A percentile compares a stretch with the other conserved stretches of the same genome.
Evolutionary conservation across 208 protist genomes (phyloP).

Genomic region (Tritrichomonas musculus): DNA sequence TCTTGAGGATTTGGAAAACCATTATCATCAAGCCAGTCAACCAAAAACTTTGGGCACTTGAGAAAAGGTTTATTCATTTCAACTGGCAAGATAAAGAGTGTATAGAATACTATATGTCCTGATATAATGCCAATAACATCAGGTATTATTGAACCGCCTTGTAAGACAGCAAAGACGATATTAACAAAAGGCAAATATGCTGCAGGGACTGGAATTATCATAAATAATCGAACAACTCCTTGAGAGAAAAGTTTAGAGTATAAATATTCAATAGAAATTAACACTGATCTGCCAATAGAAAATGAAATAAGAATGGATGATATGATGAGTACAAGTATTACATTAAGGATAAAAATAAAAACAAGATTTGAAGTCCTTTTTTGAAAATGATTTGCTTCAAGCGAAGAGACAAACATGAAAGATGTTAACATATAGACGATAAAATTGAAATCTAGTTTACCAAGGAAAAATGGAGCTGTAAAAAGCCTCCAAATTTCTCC

Average conservation of each 20-base stretch:
- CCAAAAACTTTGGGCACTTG: not conserved
- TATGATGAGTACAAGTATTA: not conserved
- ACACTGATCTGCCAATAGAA: not conserved
- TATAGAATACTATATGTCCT: not conserved
- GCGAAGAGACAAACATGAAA: not conserved
- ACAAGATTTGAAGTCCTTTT: not conserved
- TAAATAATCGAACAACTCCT: not conserved
- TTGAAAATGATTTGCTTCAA: not conserved
- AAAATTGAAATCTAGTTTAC: not conserved
- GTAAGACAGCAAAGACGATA: not conserved
- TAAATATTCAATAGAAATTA: not conserved
- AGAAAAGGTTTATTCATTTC: not conserved
- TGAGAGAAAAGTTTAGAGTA: not conserved
- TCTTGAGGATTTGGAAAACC: not conserved
- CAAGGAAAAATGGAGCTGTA: not conserved
- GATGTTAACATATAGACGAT: not conserved
- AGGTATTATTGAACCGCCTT: not conserved
- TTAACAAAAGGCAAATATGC: not conserved
- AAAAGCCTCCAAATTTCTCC: not conserved
- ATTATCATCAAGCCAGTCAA: not conserved
- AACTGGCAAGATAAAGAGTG: not conserved
- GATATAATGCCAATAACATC: not conserved
- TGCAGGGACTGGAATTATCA: not conserved
- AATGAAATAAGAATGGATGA: not conserved
- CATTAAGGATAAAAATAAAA: not conserved